phyloP scores from a whole-genome alignment of 2,329 filamentous ascomycete species.

The Pyrenochaeta sp. region DNA sequence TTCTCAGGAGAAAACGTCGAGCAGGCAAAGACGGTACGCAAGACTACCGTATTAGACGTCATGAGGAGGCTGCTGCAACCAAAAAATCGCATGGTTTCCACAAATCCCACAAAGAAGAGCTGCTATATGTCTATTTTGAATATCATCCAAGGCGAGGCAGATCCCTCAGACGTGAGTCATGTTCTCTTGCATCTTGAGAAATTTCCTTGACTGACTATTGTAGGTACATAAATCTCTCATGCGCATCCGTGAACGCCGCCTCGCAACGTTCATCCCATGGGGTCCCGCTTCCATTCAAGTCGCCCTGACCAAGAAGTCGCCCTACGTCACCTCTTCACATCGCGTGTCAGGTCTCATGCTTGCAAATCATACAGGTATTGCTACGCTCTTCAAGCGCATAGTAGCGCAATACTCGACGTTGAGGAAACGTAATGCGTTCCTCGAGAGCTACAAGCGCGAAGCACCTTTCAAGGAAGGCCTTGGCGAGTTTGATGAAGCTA shows the following conservation, averaged over 20 bases:
- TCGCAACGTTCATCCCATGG: slow-evolving; percentile 98
- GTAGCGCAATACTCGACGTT: slow-evolving; percentile 91
- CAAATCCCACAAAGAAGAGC: slow-evolving; percentile 92
- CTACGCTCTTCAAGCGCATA: slow-evolving; percentile 95
- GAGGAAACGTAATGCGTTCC: slow-evolving; percentile 94
- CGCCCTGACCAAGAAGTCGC: slow-evolving; percentile 93
- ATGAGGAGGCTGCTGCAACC: slow-evolving; percentile 95
- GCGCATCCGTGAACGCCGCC: slow-evolving; percentile 89
- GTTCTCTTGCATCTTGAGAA: not conserved
- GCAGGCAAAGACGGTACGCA: slow-evolving; percentile 95
- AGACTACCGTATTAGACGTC: slow-evolving; percentile 96
- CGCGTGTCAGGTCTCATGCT: slow-evolving; percentile 97
- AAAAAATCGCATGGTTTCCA: slow-evolving; percentile 99
- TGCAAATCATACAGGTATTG: slow-evolving; percentile 96
- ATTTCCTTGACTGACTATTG: slow-evolving; percentile 11
- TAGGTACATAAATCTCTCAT: slow-evolving; percentile 94
- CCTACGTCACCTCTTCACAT: slow-evolving; percentile 92
- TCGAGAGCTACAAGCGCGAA: slow-evolving; percentile 96
- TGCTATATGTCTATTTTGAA: slow-evolving; percentile 99
- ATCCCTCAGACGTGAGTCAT: slow-evolving; percentile 82
- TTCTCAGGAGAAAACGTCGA: slow-evolving; percentile 97
- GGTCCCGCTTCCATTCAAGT: slow-evolving; percentile 98
- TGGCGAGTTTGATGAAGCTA: slow-evolving; percentile 93
- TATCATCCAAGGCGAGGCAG: slow-evolving; percentile 98
- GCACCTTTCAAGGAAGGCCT: slow-evolving; percentile 91